Percentiles rank a stretch among this genome's conserved stretches.
Conservation (phyloP, 257 asterid genomes). For the Primulina eburnea region DNA sequence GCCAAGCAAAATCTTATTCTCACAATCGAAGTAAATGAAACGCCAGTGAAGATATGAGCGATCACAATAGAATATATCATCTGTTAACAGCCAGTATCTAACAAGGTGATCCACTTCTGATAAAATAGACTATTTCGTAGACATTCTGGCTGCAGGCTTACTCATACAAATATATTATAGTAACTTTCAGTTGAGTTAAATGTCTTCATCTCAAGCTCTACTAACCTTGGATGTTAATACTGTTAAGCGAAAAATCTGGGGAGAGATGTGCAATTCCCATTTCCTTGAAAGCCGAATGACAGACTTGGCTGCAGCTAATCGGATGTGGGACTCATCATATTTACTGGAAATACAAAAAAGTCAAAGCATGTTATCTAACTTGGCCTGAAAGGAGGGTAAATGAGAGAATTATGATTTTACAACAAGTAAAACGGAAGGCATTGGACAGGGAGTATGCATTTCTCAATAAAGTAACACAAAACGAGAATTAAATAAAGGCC, state of each 20-base stretch:
- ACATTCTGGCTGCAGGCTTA: constrained; percentile 2
- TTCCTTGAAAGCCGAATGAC: constrained; percentile 79
- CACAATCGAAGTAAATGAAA: constrained; percentile 9
- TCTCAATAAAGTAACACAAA: neutral
- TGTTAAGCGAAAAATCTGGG: constrained; percentile 62
- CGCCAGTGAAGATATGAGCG: neutral
- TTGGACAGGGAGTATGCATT: neutral
- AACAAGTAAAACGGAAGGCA: neutral
- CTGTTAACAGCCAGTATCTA: constrained; percentile 7
- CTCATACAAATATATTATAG: constrained; percentile 13
- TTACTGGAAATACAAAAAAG: constrained; percentile 43
- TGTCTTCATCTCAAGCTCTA: constrained; percentile 17
- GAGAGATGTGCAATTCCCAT: constrained; percentile 89
- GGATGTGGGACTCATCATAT: constrained; percentile 49
- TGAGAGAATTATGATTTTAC: neutral
- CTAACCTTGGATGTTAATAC: constrained; percentile 69
- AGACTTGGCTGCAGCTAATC: constrained; percentile 86
- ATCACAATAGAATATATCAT: constrained; percentile 7
- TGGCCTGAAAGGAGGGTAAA: constrained; percentile 11
- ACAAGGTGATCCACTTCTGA: constrained; percentile 10
- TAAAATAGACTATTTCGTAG: constrained; percentile 13
- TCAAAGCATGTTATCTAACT: neutral
- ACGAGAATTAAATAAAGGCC: neutral
- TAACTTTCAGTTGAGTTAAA: constrained; percentile 5
- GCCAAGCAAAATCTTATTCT: constrained; percentile 15